Percentiles rank a stretch among this genome's conserved stretches.
These are phyloP conservation scores for Debaryomycetaceae sp. DNA, from an alignment of 1,139 yeast species.

Conservation along the genomic window DNA sequence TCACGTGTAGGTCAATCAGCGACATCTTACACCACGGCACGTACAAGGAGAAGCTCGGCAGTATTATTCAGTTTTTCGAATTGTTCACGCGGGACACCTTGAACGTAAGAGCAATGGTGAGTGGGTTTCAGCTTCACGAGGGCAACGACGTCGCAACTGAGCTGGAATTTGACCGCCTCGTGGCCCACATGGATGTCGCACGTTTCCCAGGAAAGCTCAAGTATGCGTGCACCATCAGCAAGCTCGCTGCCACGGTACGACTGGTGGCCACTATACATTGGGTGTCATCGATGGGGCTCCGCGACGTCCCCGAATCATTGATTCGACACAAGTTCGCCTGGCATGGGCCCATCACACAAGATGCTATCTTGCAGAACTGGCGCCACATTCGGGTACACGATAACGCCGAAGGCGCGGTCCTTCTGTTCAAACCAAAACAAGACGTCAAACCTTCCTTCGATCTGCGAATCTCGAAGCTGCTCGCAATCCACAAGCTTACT, in stretches of 20 bases:
- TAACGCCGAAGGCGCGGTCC: neutral
- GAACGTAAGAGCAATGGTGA: conserved; percentile 10
- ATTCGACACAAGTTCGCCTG: conserved; percentile 16
- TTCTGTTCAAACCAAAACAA: neutral
- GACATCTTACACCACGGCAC: conserved; percentile 27
- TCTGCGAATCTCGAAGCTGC: conserved; percentile 1
- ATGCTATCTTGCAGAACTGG: neutral
- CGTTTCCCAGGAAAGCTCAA: conserved; percentile 18
- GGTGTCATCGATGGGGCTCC: conserved; percentile 13
- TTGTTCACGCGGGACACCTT: conserved; percentile 10
- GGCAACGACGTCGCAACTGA: conserved; percentile 8
- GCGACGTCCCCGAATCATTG: conserved; percentile 12
- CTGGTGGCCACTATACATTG: conserved; percentile 19
- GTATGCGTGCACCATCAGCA: conserved; percentile 15
- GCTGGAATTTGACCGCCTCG: conserved; percentile 14
- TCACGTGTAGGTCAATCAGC: conserved; percentile 19
- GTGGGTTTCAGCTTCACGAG: conserved; percentile 8
- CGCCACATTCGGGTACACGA: neutral
- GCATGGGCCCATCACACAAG: neutral
- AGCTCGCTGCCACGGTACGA: conserved; percentile 16
- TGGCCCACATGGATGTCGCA: conserved; percentile 11
- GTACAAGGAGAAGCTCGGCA: conserved; percentile 28
- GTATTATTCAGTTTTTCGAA: conserved; percentile 21
- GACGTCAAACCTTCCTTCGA: conserved; percentile 4
- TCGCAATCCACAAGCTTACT: conserved; percentile 2